Evolutionary conservation across 768 basidiomycete genomes (phyloP).

Genomic region (Favolaschia claudopus): DNA sequence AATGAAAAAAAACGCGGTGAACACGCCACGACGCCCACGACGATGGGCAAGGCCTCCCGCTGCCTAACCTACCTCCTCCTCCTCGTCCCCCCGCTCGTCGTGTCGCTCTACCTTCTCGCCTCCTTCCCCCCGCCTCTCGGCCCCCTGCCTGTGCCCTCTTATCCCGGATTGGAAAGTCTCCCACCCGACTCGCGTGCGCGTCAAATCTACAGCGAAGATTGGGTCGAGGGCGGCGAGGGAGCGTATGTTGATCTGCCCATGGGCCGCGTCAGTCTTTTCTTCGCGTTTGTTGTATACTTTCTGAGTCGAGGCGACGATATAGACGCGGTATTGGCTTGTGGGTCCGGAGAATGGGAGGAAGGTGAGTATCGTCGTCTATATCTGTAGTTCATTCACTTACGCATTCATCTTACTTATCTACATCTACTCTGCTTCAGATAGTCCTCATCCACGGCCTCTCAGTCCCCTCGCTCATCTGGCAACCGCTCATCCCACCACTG

Average conservation of each 20-base stretch:
- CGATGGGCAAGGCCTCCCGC: constrained; percentile 10
- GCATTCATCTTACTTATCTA: too few relatives aligned
- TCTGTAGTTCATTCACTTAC: too few relatives aligned
- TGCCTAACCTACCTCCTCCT: constrained; percentile 61
- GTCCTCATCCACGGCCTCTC: constrained; percentile 82
- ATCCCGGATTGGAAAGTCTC: constrained; percentile 68
- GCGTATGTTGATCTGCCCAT: constrained; percentile 71
- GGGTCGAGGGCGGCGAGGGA: constrained; percentile 61
- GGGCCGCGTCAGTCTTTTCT: constrained; percentile 57
- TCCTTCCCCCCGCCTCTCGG: constrained; percentile 63
- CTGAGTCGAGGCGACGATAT: too few relatives aligned
- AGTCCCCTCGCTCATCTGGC: constrained; percentile 80
- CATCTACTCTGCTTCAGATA: too few relatives aligned
- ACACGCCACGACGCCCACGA: constrained; percentile 23
- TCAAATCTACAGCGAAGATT: constrained; percentile 77
- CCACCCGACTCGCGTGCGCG: constrained; percentile 64
- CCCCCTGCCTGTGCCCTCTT: constrained; percentile 55
- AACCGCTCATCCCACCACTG: constrained; percentile 72
- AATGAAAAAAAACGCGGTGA: constrained; percentile 14
- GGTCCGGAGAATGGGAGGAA: constrained; percentile 74
- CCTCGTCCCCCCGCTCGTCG: constrained; percentile 64
- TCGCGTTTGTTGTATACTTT: neutral
- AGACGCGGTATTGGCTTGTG: constrained; percentile 81
- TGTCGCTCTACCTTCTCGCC: constrained; percentile 67
- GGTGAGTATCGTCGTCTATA: constrained; percentile 49